These are phyloP conservation scores for Hippophae gyantsensis DNA, from an alignment of 306 rosid genomes.

Conservation along the genomic window DNA sequence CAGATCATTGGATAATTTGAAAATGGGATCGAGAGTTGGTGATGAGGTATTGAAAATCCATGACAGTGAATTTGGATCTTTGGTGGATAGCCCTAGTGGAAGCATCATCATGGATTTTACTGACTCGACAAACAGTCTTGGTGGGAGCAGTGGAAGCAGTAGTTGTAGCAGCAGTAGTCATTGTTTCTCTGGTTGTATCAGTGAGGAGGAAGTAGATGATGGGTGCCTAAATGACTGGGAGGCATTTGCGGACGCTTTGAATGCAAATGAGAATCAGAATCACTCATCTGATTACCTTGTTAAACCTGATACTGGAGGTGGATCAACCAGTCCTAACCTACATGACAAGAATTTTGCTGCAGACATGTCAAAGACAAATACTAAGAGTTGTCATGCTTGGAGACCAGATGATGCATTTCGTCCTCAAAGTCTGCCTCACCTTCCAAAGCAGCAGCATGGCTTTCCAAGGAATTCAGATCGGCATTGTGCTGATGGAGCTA, in stretches of 20 bases:
- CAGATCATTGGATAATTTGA: conserved; percentile 25
- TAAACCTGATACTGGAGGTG: conserved; percentile 11
- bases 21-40: conserved; percentile 22
- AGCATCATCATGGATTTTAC: conserved; percentile 16
- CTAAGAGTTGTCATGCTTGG: conserved; percentile 32
- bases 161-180: conserved; percentile 14
- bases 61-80: conserved; percentile 25
- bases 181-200: conserved; percentile 23
- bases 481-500: conserved; percentile 26
- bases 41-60: conserved; percentile 18
- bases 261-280: conserved; percentile 16
- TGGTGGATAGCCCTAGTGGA: conserved; percentile 15
- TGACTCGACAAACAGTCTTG: conserved; percentile 22
- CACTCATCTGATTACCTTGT: conserved; percentile 15
- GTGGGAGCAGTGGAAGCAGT: conserved; percentile 12
- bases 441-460: conserved; percentile 23
- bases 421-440: conserved; percentile 42
- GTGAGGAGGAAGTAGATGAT: conserved; percentile 33
- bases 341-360: conserved; percentile 6
- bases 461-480: conserved; percentile 21
- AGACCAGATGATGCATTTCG: conserved; percentile 43
- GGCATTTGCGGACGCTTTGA: conserved; percentile 52
- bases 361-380: conserved; percentile 7
- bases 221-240: conserved; percentile 64
- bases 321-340: neutral